These are phyloP conservation scores for Saturnispora kantuleensis DNA, from an alignment of 805 yeast species.

Conservation along the genomic window DNA sequence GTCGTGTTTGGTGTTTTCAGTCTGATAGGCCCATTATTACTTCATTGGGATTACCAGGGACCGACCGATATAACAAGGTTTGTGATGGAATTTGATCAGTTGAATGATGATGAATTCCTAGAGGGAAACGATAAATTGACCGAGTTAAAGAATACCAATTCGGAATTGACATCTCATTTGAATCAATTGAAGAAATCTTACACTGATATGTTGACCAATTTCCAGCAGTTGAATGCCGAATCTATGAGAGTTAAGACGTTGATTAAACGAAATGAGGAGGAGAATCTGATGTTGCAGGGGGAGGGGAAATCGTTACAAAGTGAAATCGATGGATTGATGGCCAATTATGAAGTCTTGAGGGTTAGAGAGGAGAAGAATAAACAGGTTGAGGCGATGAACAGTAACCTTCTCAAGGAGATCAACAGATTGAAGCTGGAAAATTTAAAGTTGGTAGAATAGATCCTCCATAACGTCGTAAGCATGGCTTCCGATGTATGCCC, in stretches of 20 bases:
- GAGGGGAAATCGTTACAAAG: slow-evolving; percentile 13
- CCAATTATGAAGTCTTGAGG: slow-evolving; percentile 26
- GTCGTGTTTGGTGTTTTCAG: slow-evolving; percentile 5
- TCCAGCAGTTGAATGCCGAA: slow-evolving; percentile 26
- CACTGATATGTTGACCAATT: slow-evolving; percentile 22
- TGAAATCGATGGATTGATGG: slow-evolving; percentile 7
- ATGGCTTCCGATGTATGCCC: no score
- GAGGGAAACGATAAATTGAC: background rate
- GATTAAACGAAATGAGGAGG: slow-evolving; percentile 14
- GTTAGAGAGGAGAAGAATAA: slow-evolving; percentile 24
- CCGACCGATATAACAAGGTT: background rate
- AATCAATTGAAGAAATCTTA: slow-evolving; percentile 13
- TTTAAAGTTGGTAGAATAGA: background rate
- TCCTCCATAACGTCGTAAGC: background rate
- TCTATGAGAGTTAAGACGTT: slow-evolving; percentile 21
- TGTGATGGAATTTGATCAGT: background rate
- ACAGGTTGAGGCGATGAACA: slow-evolving; percentile 21
- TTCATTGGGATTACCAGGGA: background rate
- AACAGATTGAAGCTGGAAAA: slow-evolving; percentile 16
- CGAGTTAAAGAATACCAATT: background rate
- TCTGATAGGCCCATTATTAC: background rate
- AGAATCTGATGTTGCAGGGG: slow-evolving; percentile 13
- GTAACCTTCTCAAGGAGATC: slow-evolving; percentile 19
- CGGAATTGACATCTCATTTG: slow-evolving; percentile 1
- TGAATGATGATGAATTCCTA: background rate